Conservation (phyloP, 129 eudicot species). For the Pittosporum tobira region DNA sequence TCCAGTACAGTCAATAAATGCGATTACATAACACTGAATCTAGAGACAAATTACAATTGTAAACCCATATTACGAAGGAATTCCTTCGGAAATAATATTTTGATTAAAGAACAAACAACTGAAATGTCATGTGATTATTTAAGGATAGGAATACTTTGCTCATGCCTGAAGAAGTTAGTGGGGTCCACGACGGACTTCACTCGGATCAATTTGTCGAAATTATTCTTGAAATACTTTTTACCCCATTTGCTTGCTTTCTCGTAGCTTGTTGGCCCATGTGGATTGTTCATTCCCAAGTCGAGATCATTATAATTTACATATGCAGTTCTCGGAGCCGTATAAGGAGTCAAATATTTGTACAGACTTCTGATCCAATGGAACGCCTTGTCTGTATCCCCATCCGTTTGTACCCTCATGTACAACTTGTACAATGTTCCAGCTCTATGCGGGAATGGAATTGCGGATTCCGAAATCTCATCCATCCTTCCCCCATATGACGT, state of each 20-base stretch:
- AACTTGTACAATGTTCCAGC: slow-evolving; percentile 7
- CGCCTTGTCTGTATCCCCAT: not conserved
- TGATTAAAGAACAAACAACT: too few species aligned
- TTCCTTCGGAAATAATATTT: too few species aligned
- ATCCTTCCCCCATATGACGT: slow-evolving; percentile 6
- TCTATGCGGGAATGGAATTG: slow-evolving; percentile 1
- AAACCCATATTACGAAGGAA: too few species aligned
- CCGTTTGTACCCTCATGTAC: not conserved
- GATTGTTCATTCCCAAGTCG: slow-evolving; percentile 5
- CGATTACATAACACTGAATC: too few species aligned
- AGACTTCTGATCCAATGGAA: slow-evolving; percentile 2
- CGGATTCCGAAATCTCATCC: slow-evolving; percentile 2
- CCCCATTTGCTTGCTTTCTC: slow-evolving; percentile 6
- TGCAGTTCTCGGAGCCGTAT: slow-evolving; percentile 1
- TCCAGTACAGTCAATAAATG: too few species aligned
- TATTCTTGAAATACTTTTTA: slow-evolving; percentile 3
- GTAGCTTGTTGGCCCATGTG: not conserved
- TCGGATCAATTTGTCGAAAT: not conserved
- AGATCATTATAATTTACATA: not conserved
- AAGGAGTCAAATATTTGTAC: not conserved
- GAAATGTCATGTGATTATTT: not conserved
- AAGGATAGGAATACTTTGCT: not conserved
- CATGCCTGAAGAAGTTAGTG: not conserved
- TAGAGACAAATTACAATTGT: too few species aligned
- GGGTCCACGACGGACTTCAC: not conserved